Evolutionary conservation across 2,329 filamentous ascomycete species (phyloP).

Genomic region (Talaromyces sp.): DNA sequence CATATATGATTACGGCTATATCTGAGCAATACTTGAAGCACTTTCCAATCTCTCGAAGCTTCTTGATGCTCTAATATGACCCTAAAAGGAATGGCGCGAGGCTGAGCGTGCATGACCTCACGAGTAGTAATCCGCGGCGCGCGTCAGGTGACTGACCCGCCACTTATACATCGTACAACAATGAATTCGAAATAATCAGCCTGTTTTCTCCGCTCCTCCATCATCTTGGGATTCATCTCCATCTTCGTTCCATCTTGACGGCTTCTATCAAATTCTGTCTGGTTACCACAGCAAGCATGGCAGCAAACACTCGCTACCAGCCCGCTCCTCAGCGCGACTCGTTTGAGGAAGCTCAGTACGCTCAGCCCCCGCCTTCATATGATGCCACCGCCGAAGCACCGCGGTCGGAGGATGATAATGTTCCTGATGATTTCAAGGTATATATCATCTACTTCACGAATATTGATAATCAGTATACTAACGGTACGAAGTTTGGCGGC

Average conservation of each 20-base stretch:
- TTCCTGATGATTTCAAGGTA: slow-evolving; percentile 97
- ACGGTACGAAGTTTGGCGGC: slow-evolving; percentile 69
- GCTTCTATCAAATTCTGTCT: neutral
- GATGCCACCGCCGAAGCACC: slow-evolving; percentile 57
- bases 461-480: slow-evolving; percentile 11
- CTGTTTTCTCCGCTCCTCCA: neutral
- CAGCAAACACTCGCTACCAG: slow-evolving; percentile 75
- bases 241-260: neutral
- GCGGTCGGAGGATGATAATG: slow-evolving; percentile 78
- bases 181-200: neutral
- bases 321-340: slow-evolving; percentile 83
- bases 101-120: slow-evolving; percentile 13
- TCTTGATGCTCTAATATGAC: neutral
- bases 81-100: neutral
- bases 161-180: slow-evolving; percentile 1
- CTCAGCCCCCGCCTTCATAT: slow-evolving; percentile 66
- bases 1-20: neutral
- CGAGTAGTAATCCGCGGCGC: neutral
- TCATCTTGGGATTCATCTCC: neutral
- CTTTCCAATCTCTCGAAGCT: too few species aligned
- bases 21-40: too few species aligned
- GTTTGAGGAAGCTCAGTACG: slow-evolving; percentile 66
- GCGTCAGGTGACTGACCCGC: slow-evolving; percentile 14
- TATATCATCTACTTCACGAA: neutral
- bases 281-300: slow-evolving; percentile 49